Base-by-base conservation (phyloP, 495 filamentous ascomycete species). In the Poronia punctata region DNA sequence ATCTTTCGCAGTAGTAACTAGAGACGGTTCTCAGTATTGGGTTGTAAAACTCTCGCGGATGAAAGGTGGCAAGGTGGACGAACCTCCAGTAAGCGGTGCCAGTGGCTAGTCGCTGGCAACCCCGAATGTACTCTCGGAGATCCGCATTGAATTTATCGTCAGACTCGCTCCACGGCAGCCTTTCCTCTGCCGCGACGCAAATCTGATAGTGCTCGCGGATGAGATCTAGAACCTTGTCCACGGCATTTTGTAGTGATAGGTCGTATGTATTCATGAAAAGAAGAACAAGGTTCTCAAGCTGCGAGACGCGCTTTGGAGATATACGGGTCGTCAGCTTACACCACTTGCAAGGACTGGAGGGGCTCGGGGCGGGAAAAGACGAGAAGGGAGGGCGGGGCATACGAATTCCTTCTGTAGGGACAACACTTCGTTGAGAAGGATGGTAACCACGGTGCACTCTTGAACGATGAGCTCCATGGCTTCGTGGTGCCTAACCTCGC, bases 401-500 rank as follows among this genome's bases (percentile, higher is more conserved):
- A 57, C 54, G 25, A 57, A 57, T 40, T 57, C 54, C 20, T 57
- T 57, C 21, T 57, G 54, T 12, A 57, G 6, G 8, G 54, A 57
- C 25, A 54, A n/a, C 23, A 54, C 31, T n/a, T 57, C 54, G 19
- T 57, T 57, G 11, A 54, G 22, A 7, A 57, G 43, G 29, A 49
- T 34, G 14, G 50, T 52, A 7, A 57, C 27, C 19, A 49, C 54
- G 4, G 50, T 54, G 15, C 44, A 53, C 32, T 54, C 50, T 10
- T 45, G 45, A 3, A 57, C 42, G 5, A 57, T 54, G 4, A 25
- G 15, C 11, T 57, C 50, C 41, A 57, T 38, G 6, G 54, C 54
- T 36, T 53, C 48, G 14, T 57, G 54, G 5, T 35, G 30, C 38
- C 50, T 44, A 12, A 57, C 32, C 4, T 42, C 18, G 11, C 54